Evolutionary conservation across 805 yeast genomes (phyloP).

Genomic region (Brettanomyces anomalus): DNA sequence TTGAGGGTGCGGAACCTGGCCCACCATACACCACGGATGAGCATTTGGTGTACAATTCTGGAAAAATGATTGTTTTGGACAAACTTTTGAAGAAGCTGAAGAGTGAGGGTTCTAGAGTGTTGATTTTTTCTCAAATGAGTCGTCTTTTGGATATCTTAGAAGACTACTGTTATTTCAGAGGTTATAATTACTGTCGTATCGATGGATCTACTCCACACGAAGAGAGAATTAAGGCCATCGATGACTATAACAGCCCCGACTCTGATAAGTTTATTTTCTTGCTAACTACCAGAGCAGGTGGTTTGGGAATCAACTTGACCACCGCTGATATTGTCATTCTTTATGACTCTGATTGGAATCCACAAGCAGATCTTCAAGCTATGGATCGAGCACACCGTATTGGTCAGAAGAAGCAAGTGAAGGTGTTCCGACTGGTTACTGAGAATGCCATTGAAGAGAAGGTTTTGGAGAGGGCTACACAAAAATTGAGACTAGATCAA

Average conservation of each 20-base stretch:
- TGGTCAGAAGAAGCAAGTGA: constrained; percentile 94
- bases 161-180: constrained; percentile 83
- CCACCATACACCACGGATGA: constrained; percentile 96
- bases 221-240: constrained; percentile 87
- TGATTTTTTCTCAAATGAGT: constrained; percentile 91
- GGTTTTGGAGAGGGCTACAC: constrained; percentile 92
- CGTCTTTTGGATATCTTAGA: constrained; percentile 82
- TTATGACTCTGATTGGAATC: constrained; percentile 96
- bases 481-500: constrained; percentile 84
- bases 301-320: constrained; percentile 87
- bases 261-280: constrained; percentile 78
- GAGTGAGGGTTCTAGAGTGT: constrained; percentile 75
- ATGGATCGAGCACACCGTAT: constrained; percentile 98
- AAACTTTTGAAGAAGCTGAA: constrained; percentile 66
- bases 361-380: constrained; percentile 95
- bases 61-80: constrained; percentile 84
- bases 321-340: constrained; percentile 85
- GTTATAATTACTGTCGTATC: constrained; percentile 79
- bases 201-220: constrained; percentile 93
- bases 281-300: constrained; percentile 94
- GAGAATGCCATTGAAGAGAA: constrained; percentile 96
- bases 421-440: constrained; percentile 86
- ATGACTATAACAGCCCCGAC: constrained; percentile 77
- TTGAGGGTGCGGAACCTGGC: constrained; percentile 99
- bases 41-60: constrained; percentile 82